Evolutionary conservation across 192 early-diverging fungal species (phyloP), one percentile per base, ranked within the genome.

Genomic region (Rhizoclosmatium globosum): DNA sequence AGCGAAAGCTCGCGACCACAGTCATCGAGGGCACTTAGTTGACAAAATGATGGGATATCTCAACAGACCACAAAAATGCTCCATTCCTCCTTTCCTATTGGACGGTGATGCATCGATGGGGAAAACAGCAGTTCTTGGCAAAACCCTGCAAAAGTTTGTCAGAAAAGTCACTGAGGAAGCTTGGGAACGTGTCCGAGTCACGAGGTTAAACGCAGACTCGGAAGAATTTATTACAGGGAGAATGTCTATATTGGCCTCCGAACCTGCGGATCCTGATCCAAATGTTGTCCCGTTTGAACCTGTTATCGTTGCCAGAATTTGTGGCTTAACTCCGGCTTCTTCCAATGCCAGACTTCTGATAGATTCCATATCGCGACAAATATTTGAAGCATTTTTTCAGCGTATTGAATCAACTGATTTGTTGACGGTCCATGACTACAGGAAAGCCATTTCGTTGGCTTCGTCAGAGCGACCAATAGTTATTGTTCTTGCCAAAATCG

Each of bases 51-150:
- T 75, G 39, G 45, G 60, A 23, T 75, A 75, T 46, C 6, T 75
- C 11, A 62, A 11, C n/a, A 58, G 73, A 7, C 6, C 58, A 2
- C 59, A 75, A 9, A 45, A 31, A 23, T 39, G 73, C 13, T 13
- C 73, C 7, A 15, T 75, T 23, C 73, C 73, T 13, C 73, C 73
- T 11, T 75, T 75, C 44, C 38, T 75, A 6, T 17, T 75, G 15
- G 45, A 75, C 64, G 73, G 73, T 2, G 73, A 75, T 13, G 19
- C 41, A n/a, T 75, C 60, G 15, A 75, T 75, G 73, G 73, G 73
- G 15, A 75, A 61, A 64, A 75, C 73, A 47, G 4, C 73, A 19
- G 45, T 75, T 38, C 2, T 75, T 47, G 73, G 57, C 11, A 75
- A 64, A 17, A 31, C 73, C 19, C 21, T 75, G 21, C 73, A 75